Evolutionary conservation across 495 filamentous ascomycete species (phyloP), one percentile per base, ranked within the genome.

Genomic region (Hypoxylon fragiforme): DNA sequence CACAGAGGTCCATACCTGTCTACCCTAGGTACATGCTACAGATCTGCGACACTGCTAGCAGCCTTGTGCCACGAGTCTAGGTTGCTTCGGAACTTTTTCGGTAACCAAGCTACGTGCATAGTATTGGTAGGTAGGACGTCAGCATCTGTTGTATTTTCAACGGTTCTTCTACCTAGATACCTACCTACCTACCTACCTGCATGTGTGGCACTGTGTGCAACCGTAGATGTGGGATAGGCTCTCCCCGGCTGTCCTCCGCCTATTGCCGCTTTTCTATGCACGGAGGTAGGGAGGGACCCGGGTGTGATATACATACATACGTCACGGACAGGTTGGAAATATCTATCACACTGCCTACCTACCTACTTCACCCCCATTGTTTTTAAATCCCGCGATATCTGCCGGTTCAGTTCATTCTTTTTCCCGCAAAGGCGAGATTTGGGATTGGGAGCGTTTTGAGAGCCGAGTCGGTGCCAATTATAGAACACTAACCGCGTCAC

Each of bases 361-460:
- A 35, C 31, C 31, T 11, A 11, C 26, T 11, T 11, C 11, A 11
- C 26, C 26, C 4, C 39, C 39, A 20, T n/a, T 42, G 20, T 26
- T 2, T 7, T 9, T 2, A 28, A 9, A 28, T 4, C 26, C 24
- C 51, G 44, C 44, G 19, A 52, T 42, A 30, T n/a, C 43, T 47
- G 28, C 34, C 19, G 20, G 41, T 24, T 1, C 24, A 12, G 42
- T 21, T 7, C 14, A 45, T 21, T 24, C 35, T 14, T 16, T 19
- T 13, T 18, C 15, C 40, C 13, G 6, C 32, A 34, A n/a, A 36
- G 40, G 41, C 19, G 38, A 44, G 40, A 37, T 19, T 44, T 3
- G n/a, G n/a, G n/a, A n/a, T n/a, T n/a, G n/a, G n/a, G 22, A 16
- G 35, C 30, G 57, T 60, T 60, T 55, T 60, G 44, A 55, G 13